Conservation (phyloP, 805 yeast genomes). For the Lipomyces orientalis region DNA sequence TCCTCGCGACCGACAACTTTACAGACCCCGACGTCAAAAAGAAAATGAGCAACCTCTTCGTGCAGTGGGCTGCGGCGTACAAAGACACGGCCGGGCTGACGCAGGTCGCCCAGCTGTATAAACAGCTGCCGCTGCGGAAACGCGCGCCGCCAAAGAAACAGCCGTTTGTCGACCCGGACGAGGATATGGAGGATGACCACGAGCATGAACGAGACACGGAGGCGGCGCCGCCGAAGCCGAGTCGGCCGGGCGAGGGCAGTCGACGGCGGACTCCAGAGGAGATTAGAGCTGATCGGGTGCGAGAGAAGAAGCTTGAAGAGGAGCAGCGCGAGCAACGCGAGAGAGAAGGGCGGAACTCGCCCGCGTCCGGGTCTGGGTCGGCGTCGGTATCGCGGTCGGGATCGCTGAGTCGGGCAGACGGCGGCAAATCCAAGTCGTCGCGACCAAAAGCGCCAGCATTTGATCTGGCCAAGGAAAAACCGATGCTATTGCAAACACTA, state of each 20-base stretch:
- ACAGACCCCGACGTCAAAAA: conserved; percentile 54
- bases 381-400: not conserved
- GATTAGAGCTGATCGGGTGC: conserved; percentile 7
- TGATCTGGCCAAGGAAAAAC: conserved; percentile 66
- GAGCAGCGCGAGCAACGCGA: conserved; percentile 8
- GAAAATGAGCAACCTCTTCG: conserved; percentile 57
- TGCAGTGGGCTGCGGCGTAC: conserved; percentile 71
- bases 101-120: conserved; percentile 56
- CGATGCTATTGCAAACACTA: conserved; percentile 68
- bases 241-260: conserved; percentile 27
- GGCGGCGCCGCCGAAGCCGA: conserved; percentile 29
- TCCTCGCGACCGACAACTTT: conserved; percentile 53
- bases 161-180: conserved; percentile 33
- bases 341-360: not conserved
- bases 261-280: not conserved
- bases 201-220: conserved; percentile 17
- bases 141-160: conserved; percentile 39
- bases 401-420: conserved; percentile 6
- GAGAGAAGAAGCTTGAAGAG: conserved; percentile 8
- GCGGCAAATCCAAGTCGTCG: not conserved
- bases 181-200: conserved; percentile 32
- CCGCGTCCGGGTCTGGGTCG: not conserved
- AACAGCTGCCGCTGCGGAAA: conserved; percentile 50
- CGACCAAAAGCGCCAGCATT: conserved; percentile 15
- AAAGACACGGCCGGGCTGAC: conserved; percentile 55